phyloP scores from a whole-genome alignment of 164 flowering plant genomes.

The Kingdonia uniflora region DNA sequence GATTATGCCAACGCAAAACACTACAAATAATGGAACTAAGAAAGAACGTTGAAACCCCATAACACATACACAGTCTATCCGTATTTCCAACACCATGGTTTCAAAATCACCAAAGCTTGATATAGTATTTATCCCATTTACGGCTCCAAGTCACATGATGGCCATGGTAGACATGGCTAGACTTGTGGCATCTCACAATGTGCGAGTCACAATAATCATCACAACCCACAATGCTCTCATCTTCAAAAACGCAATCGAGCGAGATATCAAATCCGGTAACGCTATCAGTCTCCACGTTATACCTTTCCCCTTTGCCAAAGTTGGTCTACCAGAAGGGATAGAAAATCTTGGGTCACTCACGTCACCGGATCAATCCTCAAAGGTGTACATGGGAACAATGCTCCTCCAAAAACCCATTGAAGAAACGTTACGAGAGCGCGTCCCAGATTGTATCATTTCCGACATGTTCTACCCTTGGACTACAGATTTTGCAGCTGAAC shows the following conservation, averaged over 20 bases:
- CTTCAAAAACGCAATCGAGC: slow-evolving; percentile 6
- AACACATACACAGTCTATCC: too few relatives aligned
- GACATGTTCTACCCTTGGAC: too few relatives aligned
- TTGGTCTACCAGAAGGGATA: slow-evolving; percentile 41
- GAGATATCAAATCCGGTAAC: slow-evolving; percentile 14
- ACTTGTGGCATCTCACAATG: slow-evolving; percentile 25
- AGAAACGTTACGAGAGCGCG: slow-evolving; percentile 12
- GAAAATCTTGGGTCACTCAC: slow-evolving; percentile 36
- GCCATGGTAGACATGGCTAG: slow-evolving; percentile 48
- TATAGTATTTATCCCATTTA: too few relatives aligned
- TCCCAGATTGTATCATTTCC: slow-evolving; percentile 33
- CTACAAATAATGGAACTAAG: too few relatives aligned
- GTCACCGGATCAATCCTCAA: slow-evolving; percentile 4
- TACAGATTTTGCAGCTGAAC: slow-evolving; percentile 16
- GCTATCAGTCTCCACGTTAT: slow-evolving; percentile 14
- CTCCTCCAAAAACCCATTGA: slow-evolving; percentile 28
- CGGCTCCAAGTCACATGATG: slow-evolving; percentile 21
- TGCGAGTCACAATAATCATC: slow-evolving; percentile 32
- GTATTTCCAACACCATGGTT: too few relatives aligned
- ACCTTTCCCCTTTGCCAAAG: slow-evolving; percentile 19
- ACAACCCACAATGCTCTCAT: slow-evolving; percentile 33
- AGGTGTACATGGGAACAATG: slow-evolving; percentile 21
- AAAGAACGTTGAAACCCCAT: too few relatives aligned
- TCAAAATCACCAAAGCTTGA: too few relatives aligned
- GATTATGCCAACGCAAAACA: too few relatives aligned